Percentiles rank a stretch among this genome's conserved stretches.
These are phyloP conservation scores for Acrasis kona DNA, from an alignment of 78 protist species.

Conservation along the genomic window DNA sequence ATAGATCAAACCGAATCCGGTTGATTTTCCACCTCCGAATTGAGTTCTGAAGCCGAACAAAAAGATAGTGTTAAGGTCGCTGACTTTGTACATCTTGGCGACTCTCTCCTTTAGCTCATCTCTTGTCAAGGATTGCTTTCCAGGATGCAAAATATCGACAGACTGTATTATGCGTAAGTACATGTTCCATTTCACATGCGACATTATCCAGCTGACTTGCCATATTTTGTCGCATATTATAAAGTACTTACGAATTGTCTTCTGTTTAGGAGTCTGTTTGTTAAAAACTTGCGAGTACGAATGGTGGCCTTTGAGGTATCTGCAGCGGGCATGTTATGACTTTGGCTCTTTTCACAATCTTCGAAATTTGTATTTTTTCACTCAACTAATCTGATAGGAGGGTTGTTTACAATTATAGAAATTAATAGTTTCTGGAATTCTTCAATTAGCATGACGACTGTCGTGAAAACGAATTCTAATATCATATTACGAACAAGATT, in stretches of 20 bases:
- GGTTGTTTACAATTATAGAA: too few relatives aligned
- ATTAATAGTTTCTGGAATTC: too few relatives aligned
- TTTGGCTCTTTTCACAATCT: too few relatives aligned
- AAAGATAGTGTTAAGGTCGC: constrained; percentile 59
- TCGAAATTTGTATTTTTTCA: too few relatives aligned
- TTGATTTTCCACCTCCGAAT: constrained; percentile 94
- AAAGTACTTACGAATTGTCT: constrained; percentile 87
- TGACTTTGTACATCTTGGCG: constrained; percentile 84
- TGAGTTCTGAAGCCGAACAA: constrained; percentile 82
- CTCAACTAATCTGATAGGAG: too few relatives aligned
- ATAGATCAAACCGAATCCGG: constrained; percentile 95
- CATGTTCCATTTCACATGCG: too few relatives aligned
- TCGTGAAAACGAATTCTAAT: too few relatives aligned
- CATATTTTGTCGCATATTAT: neutral
- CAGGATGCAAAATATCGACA: constrained; percentile 89
- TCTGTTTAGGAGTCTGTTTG: constrained; percentile 91
- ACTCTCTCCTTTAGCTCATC: constrained; percentile 64
- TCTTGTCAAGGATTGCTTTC: constrained; percentile 75
- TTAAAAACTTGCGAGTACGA: constrained; percentile 90
- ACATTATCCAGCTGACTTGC: too few relatives aligned
- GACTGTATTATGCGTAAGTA: too few relatives aligned
- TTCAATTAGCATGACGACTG: too few relatives aligned
- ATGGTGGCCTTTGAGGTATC: constrained; percentile 55
- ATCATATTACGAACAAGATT: too few relatives aligned
- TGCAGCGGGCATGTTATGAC: too few relatives aligned